Evolutionary conservation across 2,329 filamentous ascomycete genomes (phyloP), one percentile per base, ranked within the genome.

Genomic region (Penicillium sp.): DNA sequence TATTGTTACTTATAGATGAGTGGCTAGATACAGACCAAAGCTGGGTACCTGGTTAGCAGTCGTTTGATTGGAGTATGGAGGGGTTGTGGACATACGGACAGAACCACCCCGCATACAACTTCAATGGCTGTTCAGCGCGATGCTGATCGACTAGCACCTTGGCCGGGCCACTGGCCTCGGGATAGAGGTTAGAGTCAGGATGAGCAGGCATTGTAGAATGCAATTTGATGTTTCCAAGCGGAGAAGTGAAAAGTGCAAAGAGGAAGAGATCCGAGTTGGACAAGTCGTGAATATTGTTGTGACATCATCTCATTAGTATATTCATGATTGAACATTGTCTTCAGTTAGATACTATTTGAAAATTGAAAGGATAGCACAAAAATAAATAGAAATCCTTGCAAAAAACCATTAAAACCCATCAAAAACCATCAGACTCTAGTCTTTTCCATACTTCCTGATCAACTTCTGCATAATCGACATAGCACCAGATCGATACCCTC

Each of bases 401-500:
- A 10, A 19, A 23, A 21, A 21, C 19, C 19, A 21, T 21, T 21
- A 21, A 21, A 21, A 21, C 19, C 2, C 10, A 31, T 16, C 31
- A 6, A 33, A 33, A 33, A 33, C 31, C 31, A 33, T 33, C 31
- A 10, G 15, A 23, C 25, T 15, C 39, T 38, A 56, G 13, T 52
- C 48, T 21, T 64, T 59, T 7, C 81, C 86, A 73, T 96, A 96
- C 69, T 91, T 95, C 41, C 77, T 77, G 29, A 90, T 76, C 65
- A 97, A 77, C 62, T 78, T 84, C 71, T 81, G 84, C 89, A 96
- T 94, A 53, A 95, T 94, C 5, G 82, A 82, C 74, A 93, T 82
- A 29, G 92, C 91, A 5, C 91, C 87, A 40, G 81, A 81, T 39
- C 85, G 84, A 71, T 97, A 97, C 0, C 88, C 83, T 1, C 87